These are phyloP conservation scores for Mortierella sp. DNA, from an alignment of 371 early-diverging fungal species.

Conservation along the genomic window DNA sequence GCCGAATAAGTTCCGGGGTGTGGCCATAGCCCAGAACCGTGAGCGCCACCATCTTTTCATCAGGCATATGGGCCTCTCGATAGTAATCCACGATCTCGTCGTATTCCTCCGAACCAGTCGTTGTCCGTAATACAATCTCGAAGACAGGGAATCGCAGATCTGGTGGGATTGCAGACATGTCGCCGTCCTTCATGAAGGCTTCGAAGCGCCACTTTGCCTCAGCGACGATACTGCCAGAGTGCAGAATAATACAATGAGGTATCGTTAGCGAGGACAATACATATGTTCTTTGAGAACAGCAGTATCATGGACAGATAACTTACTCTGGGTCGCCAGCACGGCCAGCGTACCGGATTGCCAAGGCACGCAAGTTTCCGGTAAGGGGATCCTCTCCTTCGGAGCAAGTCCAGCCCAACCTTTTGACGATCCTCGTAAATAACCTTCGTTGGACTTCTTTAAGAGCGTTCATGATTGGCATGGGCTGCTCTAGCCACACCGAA, in stretches of 20 bases:
- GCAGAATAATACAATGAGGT: no score
- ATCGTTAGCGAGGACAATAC: no score
- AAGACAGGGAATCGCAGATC: conserved; percentile 88
- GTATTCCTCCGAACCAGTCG: conserved; percentile 76
- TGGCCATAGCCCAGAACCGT: conserved; percentile 78
- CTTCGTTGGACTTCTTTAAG: conserved; percentile 60
- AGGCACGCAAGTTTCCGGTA: conserved; percentile 55
- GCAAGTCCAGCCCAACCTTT: conserved; percentile 70
- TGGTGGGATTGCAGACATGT: conserved; percentile 78
- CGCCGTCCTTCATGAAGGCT: conserved; percentile 61
- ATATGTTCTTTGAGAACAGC: no score
- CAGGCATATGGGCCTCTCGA: conserved; percentile 71
- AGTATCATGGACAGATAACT: no score
- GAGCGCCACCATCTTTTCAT: conserved; percentile 85
- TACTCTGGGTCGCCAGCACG: conserved; percentile 57
- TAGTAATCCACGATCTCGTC: conserved; percentile 81
- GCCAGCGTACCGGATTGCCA: conserved; percentile 64
- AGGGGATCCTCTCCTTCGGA: conserved; percentile 59
- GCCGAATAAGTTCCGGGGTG: conserved; percentile 66
- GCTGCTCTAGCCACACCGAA: conserved; percentile 65
- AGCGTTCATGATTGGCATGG: conserved; percentile 55
- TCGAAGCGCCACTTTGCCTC: conserved; percentile 74
- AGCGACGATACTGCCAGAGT: conserved; percentile 52
- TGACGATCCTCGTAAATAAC: conserved; percentile 64
- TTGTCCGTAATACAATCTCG: conserved; percentile 76